Percentiles rank a stretch among this genome's conserved stretches.
Conservation (phyloP, 306 rosid genomes). For the Lathyrus tuberosus region DNA sequence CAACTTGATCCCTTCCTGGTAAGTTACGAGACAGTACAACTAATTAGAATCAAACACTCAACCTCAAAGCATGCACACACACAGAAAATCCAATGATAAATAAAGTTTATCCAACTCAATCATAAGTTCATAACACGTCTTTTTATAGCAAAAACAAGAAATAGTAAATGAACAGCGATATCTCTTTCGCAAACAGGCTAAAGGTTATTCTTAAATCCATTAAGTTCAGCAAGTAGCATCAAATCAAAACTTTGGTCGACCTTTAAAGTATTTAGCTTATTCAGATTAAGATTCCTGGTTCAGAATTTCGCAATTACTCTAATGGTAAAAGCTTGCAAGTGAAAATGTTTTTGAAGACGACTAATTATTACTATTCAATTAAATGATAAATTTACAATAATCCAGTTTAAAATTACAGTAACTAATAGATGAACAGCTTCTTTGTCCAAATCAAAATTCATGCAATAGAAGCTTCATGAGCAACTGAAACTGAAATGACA, state of each 20-base stretch:
- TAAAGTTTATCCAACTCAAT: slow-evolving; percentile 24
- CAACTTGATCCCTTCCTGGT: slow-evolving; percentile 83
- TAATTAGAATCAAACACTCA: slow-evolving; percentile 25
- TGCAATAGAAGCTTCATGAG: neutral
- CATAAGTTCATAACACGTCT: neutral
- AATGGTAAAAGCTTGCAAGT: neutral
- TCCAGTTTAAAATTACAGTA: slow-evolving; percentile 14
- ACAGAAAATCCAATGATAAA: slow-evolving; percentile 13
- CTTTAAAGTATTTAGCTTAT: neutral
- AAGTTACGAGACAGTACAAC: slow-evolving; percentile 4
- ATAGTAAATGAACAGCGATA: slow-evolving; percentile 4
- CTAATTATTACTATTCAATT: neutral
- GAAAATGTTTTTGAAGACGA: neutral
- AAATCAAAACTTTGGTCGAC: neutral
- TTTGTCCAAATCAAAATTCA: neutral
- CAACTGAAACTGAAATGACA: neutral
- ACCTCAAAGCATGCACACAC: neutral
- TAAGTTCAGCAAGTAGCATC: slow-evolving; percentile 23
- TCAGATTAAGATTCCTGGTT: neutral
- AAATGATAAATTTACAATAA: neutral
- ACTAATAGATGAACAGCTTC: slow-evolving; percentile 3
- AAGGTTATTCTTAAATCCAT: slow-evolving; percentile 7
- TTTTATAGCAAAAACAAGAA: neutral
- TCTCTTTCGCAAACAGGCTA: neutral
- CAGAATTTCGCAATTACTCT: slow-evolving; percentile 2